Evolutionary conservation across 768 basidiomycete species (phyloP).

Genomic region (Inosperma sp.): DNA sequence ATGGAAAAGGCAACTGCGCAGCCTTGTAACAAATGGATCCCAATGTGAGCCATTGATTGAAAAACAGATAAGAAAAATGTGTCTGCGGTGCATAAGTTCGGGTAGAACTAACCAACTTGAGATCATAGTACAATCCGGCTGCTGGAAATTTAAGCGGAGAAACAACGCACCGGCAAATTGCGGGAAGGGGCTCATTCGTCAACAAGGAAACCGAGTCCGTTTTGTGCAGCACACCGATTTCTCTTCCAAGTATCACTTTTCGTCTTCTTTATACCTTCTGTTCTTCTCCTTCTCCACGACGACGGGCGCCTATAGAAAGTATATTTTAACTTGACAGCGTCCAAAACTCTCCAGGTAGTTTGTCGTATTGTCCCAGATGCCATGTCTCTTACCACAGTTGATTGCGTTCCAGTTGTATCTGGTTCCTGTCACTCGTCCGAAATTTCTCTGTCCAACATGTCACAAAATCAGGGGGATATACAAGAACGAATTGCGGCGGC

Average conservation of each 20-base stretch:
- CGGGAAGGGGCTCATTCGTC: slow-evolving; percentile 7
- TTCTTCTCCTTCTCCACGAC: slow-evolving; percentile 11
- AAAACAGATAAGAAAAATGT: too few species aligned
- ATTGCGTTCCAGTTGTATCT: slow-evolving; percentile 21
- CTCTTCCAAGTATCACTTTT: not conserved
- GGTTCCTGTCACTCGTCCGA: not conserved
- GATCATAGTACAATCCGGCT: not conserved
- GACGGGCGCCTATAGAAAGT: not conserved
- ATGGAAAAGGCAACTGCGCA: too few species aligned
- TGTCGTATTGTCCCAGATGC: not conserved
- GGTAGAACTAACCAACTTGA: too few species aligned
- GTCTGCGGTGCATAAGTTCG: too few species aligned
- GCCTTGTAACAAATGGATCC: too few species aligned
- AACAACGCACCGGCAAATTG: slow-evolving; percentile 10
- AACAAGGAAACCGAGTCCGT: slow-evolving; percentile 8
- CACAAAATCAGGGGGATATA: slow-evolving; percentile 78
- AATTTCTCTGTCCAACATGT: slow-evolving; percentile 43
- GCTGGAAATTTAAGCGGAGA: slow-evolving; percentile 1
- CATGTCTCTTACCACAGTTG: slow-evolving; percentile 22
- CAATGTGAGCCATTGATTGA: too few species aligned
- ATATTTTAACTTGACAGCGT: not conserved
- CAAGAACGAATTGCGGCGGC: slow-evolving; percentile 94
- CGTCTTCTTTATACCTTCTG: slow-evolving; percentile 4
- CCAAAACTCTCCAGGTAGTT: not conserved
- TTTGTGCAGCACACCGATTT: too few species aligned